Evolutionary conservation across 2,329 filamentous ascomycete genomes (phyloP).

Genomic region (Ceratocystis diversiconidia): DNA sequence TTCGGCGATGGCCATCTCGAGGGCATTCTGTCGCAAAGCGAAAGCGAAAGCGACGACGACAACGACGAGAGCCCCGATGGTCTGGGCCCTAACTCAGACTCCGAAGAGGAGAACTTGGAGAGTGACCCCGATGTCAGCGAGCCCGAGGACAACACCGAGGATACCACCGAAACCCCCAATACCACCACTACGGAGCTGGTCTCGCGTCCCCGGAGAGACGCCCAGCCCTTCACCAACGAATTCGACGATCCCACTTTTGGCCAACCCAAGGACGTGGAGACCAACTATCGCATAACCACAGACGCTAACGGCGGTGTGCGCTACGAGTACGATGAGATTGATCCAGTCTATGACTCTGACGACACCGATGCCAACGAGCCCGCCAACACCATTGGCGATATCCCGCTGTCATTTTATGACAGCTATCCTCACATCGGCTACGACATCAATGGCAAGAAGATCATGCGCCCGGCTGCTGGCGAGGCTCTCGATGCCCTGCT

Average conservation of each 20-base stretch:
- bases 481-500: slow-evolving; percentile 85
- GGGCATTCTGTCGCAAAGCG: slow-evolving; percentile 41
- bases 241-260: slow-evolving; percentile 24
- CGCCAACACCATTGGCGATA: slow-evolving; percentile 87
- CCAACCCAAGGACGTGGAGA: slow-evolving; percentile 21
- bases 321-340: slow-evolving; percentile 87
- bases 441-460: slow-evolving; percentile 96
- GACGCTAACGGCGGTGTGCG: slow-evolving; percentile 85
- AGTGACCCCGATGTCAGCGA: slow-evolving; percentile 27
- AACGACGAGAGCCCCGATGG: slow-evolving; percentile 28
- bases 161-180: slow-evolving; percentile 29
- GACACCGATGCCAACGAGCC: slow-evolving; percentile 70
- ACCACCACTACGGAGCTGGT: slow-evolving; percentile 26
- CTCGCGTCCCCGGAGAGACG: slow-evolving; percentile 21
- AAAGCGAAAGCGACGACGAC: slow-evolving; percentile 40
- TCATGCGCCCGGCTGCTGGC: slow-evolving; percentile 87
- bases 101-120: slow-evolving; percentile 31
- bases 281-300: slow-evolving; percentile 43
- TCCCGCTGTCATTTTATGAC: slow-evolving; percentile 89
- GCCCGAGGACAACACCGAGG: slow-evolving; percentile 28
- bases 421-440: slow-evolving; percentile 97
- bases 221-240: slow-evolving; percentile 23
- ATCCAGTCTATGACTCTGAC: slow-evolving; percentile 91
- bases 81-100: slow-evolving; percentile 19
- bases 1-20: slow-evolving; percentile 41